These are phyloP conservation scores for Lolium perenne DNA, from an alignment of 176 grass and related monocot species.

Conservation along the genomic window DNA sequence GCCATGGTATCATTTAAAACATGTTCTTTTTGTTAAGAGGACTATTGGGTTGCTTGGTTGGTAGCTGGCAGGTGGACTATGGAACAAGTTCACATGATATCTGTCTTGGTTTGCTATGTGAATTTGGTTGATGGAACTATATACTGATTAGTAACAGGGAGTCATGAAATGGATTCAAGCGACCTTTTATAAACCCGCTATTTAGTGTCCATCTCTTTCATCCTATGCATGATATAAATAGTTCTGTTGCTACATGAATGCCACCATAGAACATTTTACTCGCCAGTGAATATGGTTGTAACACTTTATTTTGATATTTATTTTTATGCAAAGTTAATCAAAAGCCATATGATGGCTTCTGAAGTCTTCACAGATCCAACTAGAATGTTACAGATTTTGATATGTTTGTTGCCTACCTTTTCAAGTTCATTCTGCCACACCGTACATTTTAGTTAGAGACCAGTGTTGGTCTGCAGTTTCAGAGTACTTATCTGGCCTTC, in stretches of 20 bases:
- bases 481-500: constrained; percentile 20
- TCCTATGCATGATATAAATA: not conserved
- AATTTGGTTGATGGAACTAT: constrained; percentile 13
- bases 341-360: not conserved
- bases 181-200: not conserved
- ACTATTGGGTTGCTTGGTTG: constrained; percentile 39
- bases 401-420: constrained; percentile 22
- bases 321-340: not conserved
- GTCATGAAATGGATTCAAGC: constrained; percentile 1
- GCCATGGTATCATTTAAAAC: constrained; percentile 29
- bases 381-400: constrained; percentile 1
- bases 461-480: constrained; percentile 14
- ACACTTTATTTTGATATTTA: constrained; percentile 19
- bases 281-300: not conserved
- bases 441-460: constrained; percentile 7
- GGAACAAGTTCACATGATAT: constrained; percentile 15
- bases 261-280: not conserved
- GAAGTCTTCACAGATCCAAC: not conserved
- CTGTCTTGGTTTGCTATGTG: constrained; percentile 31
- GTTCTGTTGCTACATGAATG: not conserved
- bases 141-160: not conserved
- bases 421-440: constrained; percentile 24
- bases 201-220: not conserved
- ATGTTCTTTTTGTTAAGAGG: constrained; percentile 28
- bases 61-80: constrained; percentile 27